Base-by-base conservation (phyloP, 345 rosid genomes). In the Arabis hirsuta region DNA sequence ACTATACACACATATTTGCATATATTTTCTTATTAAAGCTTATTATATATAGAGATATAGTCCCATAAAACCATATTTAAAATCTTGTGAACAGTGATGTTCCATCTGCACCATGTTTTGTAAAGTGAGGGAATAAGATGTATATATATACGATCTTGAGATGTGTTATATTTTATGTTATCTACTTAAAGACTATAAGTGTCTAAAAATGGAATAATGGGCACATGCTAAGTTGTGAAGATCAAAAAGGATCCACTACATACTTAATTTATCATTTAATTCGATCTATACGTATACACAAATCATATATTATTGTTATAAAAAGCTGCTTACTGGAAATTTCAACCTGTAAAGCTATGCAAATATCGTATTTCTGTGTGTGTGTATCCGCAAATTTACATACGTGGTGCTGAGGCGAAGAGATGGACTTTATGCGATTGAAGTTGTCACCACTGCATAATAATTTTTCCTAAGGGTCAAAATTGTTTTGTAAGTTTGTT, bases 171-270 rank as follows among this genome's bases (percentile, higher is more conserved):
- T 70, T 76, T 56, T 54, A 76, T 64, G 76, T 70, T 76, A 70
- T 76, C 80, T 76, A 36, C 53, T 59, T 58, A 70, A 70, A 64
- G 65, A 76, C 80, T 70, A 76, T 55, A 71, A 76, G 67, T 69
- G 65, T 75, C 79, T 75, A 61, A 68, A 75, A 68, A 45, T 45
- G 79, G 74, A 62, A 68, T 69, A 69, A 69, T 76, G 80, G 71
- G 80, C 80, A 76, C 80, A 70, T 76, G 80, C 69, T 45, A 76
- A 39, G 79, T 70, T 47, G 62, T 70, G 76, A 62, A 42, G 76
- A 76, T 76, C 67, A 47, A 70, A 76, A 76, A 63, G 72, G 79
- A 70, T 76, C 76, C 80, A 76, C 80, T 76, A 70, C 76, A 50
- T 48, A 55, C 54, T 62, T 47, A 69, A 65, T 76, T 55, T 76